These are phyloP conservation scores for Casuarina equisetifolia DNA, from an alignment of 306 rosid genomes.

Conservation along the genomic window DNA sequence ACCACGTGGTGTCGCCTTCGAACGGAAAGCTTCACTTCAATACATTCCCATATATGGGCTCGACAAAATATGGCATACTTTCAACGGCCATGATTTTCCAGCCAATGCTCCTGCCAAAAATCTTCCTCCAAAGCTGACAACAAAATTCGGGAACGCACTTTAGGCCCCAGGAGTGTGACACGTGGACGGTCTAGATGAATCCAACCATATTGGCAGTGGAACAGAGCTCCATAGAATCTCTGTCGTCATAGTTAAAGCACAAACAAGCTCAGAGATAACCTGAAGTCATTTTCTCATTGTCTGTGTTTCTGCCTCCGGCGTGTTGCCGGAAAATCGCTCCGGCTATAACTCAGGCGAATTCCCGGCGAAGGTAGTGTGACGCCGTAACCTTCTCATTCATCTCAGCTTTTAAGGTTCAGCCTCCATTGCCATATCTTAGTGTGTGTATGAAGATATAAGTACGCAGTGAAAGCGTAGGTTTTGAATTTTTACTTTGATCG, in stretches of 20 bases:
- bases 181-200: constrained; percentile 18
- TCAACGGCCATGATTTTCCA: neutral
- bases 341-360: constrained; percentile 27
- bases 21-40: neutral
- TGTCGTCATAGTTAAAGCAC: constrained; percentile 8
- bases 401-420: constrained; percentile 16
- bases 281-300: neutral
- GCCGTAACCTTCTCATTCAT: constrained; percentile 4
- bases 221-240: constrained; percentile 24
- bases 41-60: neutral
- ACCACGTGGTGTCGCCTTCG: neutral
- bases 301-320: constrained; percentile 34
- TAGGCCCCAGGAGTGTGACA: neutral
- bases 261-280: constrained; percentile 22
- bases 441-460: neutral
- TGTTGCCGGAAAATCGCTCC: constrained; percentile 34
- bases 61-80: neutral
- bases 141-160: too few species aligned
- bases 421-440: constrained; percentile 18
- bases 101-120: neutral
- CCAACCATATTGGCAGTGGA: neutral
- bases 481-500: constrained; percentile 24
- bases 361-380: constrained; percentile 17
- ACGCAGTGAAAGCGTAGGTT: constrained; percentile 9
- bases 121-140: too few species aligned